Conservation (phyloP, 2,329 filamentous ascomycete species). For the Microsporum canis region DNA sequence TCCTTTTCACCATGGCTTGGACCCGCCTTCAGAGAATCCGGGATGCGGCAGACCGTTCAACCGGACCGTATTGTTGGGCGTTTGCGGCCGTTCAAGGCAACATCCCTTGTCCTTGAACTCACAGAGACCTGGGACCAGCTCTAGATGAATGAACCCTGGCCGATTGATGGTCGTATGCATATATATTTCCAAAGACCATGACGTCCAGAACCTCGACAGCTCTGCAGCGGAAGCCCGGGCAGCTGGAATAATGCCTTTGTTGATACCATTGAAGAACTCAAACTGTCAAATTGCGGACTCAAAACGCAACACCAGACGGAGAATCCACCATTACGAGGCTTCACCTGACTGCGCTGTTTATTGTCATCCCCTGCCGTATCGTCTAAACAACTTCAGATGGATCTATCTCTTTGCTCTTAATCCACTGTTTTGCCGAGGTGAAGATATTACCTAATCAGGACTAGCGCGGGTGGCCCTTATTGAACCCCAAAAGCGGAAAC, state of each 20-base stretch:
- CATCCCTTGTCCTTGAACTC: not conserved
- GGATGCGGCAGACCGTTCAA: not conserved
- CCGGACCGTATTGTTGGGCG: not conserved
- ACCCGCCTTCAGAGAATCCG: too few species aligned
- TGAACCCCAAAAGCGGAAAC: slow-evolving; percentile 13
- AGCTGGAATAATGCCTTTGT: not conserved
- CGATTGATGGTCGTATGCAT: not conserved
- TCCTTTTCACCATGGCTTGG: not conserved
- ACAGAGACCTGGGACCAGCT: not conserved
- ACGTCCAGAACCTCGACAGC: not conserved
- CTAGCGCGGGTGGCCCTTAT: slow-evolving; percentile 7
- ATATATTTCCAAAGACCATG: not conserved
- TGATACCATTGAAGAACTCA: not conserved
- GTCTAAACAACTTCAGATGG: not conserved
- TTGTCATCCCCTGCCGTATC: not conserved
- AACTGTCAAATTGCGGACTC: not conserved
- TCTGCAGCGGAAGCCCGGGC: not conserved
- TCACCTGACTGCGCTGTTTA: not conserved
- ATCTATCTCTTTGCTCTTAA: not conserved
- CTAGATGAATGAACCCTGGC: not conserved
- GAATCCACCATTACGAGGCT: not conserved
- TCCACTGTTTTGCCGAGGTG: not conserved
- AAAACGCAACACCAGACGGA: not conserved
- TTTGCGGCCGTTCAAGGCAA: not conserved
- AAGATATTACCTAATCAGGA: slow-evolving; percentile 6